phyloP scores from a whole-genome alignment of 2,329 filamentous ascomycete genomes.

The Tolypocladium cylindrosporum region DNA sequence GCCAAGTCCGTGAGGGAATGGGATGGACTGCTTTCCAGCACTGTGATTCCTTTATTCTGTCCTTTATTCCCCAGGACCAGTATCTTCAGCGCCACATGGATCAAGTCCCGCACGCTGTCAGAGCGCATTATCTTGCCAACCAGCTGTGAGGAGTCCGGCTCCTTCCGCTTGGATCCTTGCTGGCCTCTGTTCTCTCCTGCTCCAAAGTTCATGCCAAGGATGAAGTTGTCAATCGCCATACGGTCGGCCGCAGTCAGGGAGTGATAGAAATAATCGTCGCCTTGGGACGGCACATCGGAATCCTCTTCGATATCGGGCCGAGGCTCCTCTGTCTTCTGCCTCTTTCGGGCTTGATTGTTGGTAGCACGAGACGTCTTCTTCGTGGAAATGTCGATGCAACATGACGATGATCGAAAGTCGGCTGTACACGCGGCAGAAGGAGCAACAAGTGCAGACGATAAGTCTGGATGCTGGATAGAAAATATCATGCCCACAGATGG shows the following conservation, averaged over 20 bases:
- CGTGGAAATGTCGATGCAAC: conserved; percentile 13
- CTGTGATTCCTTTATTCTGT: conserved; percentile 11
- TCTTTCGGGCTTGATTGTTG: not conserved
- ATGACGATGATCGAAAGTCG: conserved; percentile 15
- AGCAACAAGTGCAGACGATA: conserved; percentile 18
- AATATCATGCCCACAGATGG: conserved; percentile 15
- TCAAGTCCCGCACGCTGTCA: not conserved
- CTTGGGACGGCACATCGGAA: not conserved
- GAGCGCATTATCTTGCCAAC: not conserved
- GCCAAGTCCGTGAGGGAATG: conserved; percentile 16
- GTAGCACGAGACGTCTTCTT: not conserved
- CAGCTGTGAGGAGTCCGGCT: not conserved
- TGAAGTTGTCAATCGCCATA: conserved; percentile 18
- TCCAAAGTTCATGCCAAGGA: conserved; percentile 11
- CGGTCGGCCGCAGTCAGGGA: conserved; percentile 13
- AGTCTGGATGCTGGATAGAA: conserved; percentile 25
- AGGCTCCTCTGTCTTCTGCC: conserved; percentile 3
- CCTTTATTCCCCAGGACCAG: conserved; percentile 15
- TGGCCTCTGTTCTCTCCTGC: not conserved
- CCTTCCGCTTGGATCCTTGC: not conserved
- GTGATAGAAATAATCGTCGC: conserved; percentile 5
- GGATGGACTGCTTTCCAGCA: conserved; percentile 6
- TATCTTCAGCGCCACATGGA: conserved; percentile 13
- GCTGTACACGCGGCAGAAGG: conserved; percentile 15
- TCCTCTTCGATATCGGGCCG: not conserved